phyloP scores from a whole-genome alignment of 1,284 basidiomycete genomes.

The Moesziomyces antarcticus region DNA sequence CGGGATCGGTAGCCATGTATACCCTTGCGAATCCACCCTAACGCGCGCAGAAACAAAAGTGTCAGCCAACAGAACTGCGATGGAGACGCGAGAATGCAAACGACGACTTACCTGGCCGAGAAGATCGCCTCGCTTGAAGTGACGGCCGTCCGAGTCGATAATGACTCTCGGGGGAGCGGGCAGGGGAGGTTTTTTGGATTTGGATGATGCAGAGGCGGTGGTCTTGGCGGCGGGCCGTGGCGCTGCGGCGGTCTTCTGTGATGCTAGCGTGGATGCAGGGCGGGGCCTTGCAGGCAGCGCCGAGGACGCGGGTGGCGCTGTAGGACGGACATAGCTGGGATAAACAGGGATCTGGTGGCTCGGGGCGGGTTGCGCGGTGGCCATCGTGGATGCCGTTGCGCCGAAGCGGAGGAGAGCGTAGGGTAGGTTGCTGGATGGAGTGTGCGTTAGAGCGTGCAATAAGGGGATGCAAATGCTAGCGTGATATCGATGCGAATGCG shows the following conservation, averaged over 20 bases:
- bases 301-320: slow-evolving; percentile 18
- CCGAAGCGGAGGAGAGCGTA: background rate
- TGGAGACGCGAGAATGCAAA: background rate
- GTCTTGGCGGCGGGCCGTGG: background rate
- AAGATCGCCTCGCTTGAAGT: slow-evolving; percentile 55
- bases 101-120: slow-evolving; percentile 53
- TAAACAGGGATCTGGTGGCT: slow-evolving; percentile 31
- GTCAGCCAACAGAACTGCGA: background rate
- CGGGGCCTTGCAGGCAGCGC: slow-evolving; percentile 22
- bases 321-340: slow-evolving; percentile 30
- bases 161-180: slow-evolving; percentile 62
- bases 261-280: slow-evolving; percentile 27
- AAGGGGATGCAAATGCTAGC: background rate
- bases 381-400: slow-evolving; percentile 39
- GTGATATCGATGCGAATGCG: background rate
- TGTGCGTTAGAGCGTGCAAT: background rate
- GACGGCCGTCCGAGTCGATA: slow-evolving; percentile 53
- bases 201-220: slow-evolving; percentile 19
- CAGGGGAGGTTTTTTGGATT: slow-evolving; percentile 57
- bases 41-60: background rate
- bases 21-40: slow-evolving; percentile 69
- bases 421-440: background rate
- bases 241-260: slow-evolving; percentile 9
- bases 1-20: slow-evolving; percentile 63
- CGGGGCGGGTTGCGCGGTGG: slow-evolving; percentile 25